A percentile compares a stretch with the other conserved stretches of the same genome.
phyloP scores from a whole-genome alignment of 257 asterid species.

The Rauvolfia tetraphylla region DNA sequence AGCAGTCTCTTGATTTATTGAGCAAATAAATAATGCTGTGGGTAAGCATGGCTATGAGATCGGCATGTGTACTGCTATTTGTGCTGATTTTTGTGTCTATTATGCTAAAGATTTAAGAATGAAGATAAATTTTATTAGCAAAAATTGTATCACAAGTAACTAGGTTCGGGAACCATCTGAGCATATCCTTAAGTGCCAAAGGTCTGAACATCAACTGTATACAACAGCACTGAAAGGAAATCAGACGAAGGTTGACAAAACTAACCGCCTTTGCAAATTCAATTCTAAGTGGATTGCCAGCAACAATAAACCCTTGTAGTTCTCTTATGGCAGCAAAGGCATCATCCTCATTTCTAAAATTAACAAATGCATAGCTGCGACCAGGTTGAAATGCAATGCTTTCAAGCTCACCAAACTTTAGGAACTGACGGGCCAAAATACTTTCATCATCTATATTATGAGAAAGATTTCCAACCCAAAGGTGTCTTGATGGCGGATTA shows the following conservation, averaged over 20 bases:
- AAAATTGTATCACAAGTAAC: not conserved
- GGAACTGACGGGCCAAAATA: slow-evolving; percentile 52
- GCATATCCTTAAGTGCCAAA: slow-evolving; percentile 1
- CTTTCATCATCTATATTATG: slow-evolving; percentile 59
- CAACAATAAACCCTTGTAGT: slow-evolving; percentile 80
- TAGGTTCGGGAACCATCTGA: not conserved
- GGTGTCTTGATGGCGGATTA: slow-evolving; percentile 87
- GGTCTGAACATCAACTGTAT: slow-evolving; percentile 22
- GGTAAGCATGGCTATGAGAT: slow-evolving; percentile 1
- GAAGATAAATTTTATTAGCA: not conserved
- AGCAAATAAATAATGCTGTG: not conserved
- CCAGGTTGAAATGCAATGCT: slow-evolving; percentile 84
- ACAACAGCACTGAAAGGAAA: slow-evolving; percentile 36
- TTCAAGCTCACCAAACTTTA: slow-evolving; percentile 78
- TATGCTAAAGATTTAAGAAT: slow-evolving; percentile 4
- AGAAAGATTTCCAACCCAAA: slow-evolving; percentile 88
- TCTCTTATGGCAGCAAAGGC: slow-evolving; percentile 83
- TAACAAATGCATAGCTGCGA: slow-evolving; percentile 88
- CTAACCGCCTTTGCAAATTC: slow-evolving; percentile 99
- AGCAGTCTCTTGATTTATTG: not conserved
- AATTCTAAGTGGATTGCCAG: slow-evolving; percentile 83
- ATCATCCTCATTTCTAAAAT: slow-evolving; percentile 59
- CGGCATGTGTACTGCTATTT: not conserved
- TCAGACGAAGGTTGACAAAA: slow-evolving; percentile 62
- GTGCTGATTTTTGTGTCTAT: not conserved